A percentile compares a stretch with the other conserved stretches of the same genome.
phyloP scores from a whole-genome alignment of 2,329 filamentous ascomycete species.

The Penicillium sp. region DNA sequence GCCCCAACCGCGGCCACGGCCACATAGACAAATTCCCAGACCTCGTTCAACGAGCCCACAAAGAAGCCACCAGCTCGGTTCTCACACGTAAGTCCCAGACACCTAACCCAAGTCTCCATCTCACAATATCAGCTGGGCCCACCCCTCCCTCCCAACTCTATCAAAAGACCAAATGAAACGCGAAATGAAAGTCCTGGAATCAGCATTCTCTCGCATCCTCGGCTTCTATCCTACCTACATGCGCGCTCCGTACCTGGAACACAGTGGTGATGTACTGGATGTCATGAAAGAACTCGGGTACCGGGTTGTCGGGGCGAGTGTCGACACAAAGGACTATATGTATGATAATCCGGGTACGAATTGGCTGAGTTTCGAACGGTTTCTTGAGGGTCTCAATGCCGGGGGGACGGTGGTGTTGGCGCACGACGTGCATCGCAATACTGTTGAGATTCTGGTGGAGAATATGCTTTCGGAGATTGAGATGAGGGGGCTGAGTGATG shows the following conservation, averaged over 20 bases:
- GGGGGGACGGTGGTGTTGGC: conserved; percentile 38
- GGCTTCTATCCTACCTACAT: conserved; percentile 52
- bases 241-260: conserved; percentile 48
- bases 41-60: conserved; percentile 31
- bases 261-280: conserved; percentile 31
- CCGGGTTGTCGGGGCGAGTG: conserved; percentile 45
- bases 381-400: conserved; percentile 31
- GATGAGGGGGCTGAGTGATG: conserved; percentile 43
- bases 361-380: conserved; percentile 34
- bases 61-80: conserved; percentile 49
- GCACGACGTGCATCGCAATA: conserved; percentile 42
- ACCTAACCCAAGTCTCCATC: conserved; percentile 8
- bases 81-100: conserved; percentile 42
- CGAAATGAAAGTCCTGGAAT: conserved; percentile 48
- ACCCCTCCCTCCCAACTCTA: conserved; percentile 41
- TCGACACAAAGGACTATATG: conserved; percentile 49
- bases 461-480: conserved; percentile 41
- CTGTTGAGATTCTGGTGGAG: conserved; percentile 35
- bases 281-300: conserved; percentile 48
- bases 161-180: conserved; percentile 31
- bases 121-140: conserved; percentile 36
- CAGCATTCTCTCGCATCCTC: conserved; percentile 41
- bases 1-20: conserved; percentile 38
- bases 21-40: conserved; percentile 33
- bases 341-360: conserved; percentile 34